A percentile compares a stretch with the other conserved stretches of the same genome.
Conservation (phyloP, 129 eudicot species). For the Apium graveolens region DNA sequence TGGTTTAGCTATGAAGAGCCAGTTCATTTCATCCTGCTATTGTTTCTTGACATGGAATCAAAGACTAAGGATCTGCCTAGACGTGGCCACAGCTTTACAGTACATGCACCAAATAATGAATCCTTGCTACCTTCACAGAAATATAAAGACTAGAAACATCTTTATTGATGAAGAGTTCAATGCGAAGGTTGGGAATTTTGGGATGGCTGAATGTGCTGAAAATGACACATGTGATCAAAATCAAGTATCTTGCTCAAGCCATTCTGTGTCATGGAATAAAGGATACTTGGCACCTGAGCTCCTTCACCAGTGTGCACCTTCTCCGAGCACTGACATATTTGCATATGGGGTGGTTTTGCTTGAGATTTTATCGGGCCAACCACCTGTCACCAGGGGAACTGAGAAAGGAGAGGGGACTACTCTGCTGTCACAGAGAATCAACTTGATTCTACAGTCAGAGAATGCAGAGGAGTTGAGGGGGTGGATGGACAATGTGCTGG, state of each 20-base stretch:
- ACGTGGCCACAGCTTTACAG: slow-evolving; percentile 72
- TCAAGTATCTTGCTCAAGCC: slow-evolving; percentile 19
- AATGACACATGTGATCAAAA: slow-evolving; percentile 16
- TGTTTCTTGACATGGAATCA: slow-evolving; percentile 85
- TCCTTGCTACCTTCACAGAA: slow-evolving; percentile 57
- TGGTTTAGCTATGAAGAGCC: slow-evolving; percentile 89
- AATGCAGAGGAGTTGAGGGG: slow-evolving; percentile 49
- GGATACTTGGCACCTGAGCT: slow-evolving; percentile 73
- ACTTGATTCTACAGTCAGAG: slow-evolving; percentile 38
- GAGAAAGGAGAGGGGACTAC: slow-evolving; percentile 20
- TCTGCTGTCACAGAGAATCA: slow-evolving; percentile 39
- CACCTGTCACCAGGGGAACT: slow-evolving; percentile 27
- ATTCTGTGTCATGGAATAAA: slow-evolving; percentile 34
- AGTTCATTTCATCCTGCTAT: slow-evolving; percentile 74
- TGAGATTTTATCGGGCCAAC: slow-evolving; percentile 58
- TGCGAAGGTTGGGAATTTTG: slow-evolving; percentile 82
- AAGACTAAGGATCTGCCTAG: slow-evolving; percentile 74
- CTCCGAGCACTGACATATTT: slow-evolving; percentile 38
- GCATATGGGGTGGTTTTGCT: slow-evolving; percentile 64
- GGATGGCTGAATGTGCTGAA: slow-evolving; percentile 41
- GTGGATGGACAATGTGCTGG: slow-evolving; percentile 68
- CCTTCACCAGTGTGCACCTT: slow-evolving; percentile 11
- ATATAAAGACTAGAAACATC: slow-evolving; percentile 66
- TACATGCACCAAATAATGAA: slow-evolving; percentile 67
- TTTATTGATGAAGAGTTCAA: slow-evolving; percentile 78